Conservation (phyloP, 345 rosid species). For the rapeseed (Brassica napus) region Da-Ae NC_063452.1:53801501-53802000, state of each 20-base stretch:
- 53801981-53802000: neutral
- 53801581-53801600: neutral
- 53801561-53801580: conserved; percentile 1
- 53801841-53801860: conserved; percentile 24
- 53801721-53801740: neutral
- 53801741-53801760: neutral
- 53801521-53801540: conserved; percentile 2
- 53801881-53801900: conserved; percentile 21
- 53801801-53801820: conserved; percentile 2
- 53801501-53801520: neutral
- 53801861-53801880: conserved; percentile 25
- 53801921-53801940: neutral
- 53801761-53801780: neutral
- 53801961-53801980: neutral
- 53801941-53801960: conserved; percentile 4
- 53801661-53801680: neutral
- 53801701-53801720: neutral
- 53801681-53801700: too few species aligned
- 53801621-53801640: neutral
- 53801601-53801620: neutral
- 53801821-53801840: neutral
- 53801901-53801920: conserved; percentile 10
- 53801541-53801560: conserved; percentile 23
- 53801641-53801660: neutral
- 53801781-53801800: conserved; percentile 14